Evolutionary conservation across 805 yeast genomes (phyloP).

Genomic region (Schwanniomyces polymorphus): DNA sequence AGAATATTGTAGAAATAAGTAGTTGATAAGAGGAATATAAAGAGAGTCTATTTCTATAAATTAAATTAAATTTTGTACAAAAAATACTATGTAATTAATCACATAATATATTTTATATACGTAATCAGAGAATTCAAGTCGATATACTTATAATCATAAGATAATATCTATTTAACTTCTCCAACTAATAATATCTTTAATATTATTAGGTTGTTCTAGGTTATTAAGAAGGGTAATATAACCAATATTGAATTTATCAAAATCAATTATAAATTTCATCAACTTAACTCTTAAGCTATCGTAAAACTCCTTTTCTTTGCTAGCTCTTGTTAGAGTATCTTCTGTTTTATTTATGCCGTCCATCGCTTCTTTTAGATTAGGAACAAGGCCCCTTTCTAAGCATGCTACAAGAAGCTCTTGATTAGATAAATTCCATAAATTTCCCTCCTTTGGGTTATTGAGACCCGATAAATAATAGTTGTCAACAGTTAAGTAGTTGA

Average conservation of each 20-base stretch:
- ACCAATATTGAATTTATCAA: slow-evolving; percentile 41
- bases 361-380: slow-evolving; percentile 24
- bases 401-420: slow-evolving; percentile 56
- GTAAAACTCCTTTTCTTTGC: slow-evolving; percentile 13
- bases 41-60: too few relatives aligned
- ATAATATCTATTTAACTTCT: neutral
- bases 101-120: too few relatives aligned
- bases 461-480: slow-evolving; percentile 45
- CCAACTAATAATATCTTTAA: neutral
- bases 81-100: too few relatives aligned
- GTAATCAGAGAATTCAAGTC: too few relatives aligned
- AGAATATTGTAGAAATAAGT: too few relatives aligned
- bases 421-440: slow-evolving; percentile 45
- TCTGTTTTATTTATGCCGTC: slow-evolving; percentile 21
- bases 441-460: slow-evolving; percentile 28
- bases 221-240: slow-evolving; percentile 29
- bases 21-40: too few relatives aligned
- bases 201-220: slow-evolving; percentile 1
- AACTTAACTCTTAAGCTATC: slow-evolving; percentile 36
- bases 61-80: too few relatives aligned
- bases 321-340: slow-evolving; percentile 11
- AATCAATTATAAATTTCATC: slow-evolving; percentile 39
- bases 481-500: slow-evolving; percentile 51
- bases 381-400: slow-evolving; percentile 54
- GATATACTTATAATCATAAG: too few relatives aligned